Evolutionary conservation across 129 eudicot genomes (phyloP).

Genomic region (Artemisia tridentata): DNA sequence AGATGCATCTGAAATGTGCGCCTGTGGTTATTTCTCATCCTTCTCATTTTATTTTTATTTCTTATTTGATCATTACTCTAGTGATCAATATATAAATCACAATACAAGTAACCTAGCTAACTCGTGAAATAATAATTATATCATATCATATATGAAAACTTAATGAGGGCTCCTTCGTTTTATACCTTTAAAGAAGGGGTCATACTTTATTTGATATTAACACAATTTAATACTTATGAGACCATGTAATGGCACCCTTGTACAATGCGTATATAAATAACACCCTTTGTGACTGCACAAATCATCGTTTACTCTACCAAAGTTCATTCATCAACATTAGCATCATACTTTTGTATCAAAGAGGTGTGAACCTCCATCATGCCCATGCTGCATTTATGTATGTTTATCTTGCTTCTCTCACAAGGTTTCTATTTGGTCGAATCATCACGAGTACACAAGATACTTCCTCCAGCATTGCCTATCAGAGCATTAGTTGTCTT

Average conservation of each 20-base stretch:
- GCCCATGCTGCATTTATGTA: slow-evolving; percentile 16
- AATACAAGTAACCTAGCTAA: too few species aligned
- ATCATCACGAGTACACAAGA: slow-evolving; percentile 17
- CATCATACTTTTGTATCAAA: neutral
- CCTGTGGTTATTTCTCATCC: too few species aligned
- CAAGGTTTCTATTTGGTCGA: neutral
- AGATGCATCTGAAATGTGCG: too few species aligned
- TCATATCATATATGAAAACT: too few species aligned
- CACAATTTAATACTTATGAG: slow-evolving; percentile 1
- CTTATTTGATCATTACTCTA: too few species aligned
- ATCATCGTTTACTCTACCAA: slow-evolving; percentile 13
- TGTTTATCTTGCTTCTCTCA: slow-evolving; percentile 18
- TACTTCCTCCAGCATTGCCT: slow-evolving; percentile 22
- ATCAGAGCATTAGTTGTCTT: neutral
- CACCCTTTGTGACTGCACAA: neutral
- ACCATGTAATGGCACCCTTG: slow-evolving; percentile 10
- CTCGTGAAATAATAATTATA: too few species aligned
- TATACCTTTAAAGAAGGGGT: too few species aligned
- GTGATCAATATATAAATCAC: too few species aligned
- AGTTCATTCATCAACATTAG: slow-evolving; percentile 11
- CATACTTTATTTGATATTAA: too few species aligned
- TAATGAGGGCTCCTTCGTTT: too few species aligned
- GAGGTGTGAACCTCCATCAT: slow-evolving; percentile 9
- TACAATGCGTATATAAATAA: slow-evolving; percentile 27
- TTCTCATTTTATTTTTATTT: too few species aligned